These are phyloP conservation scores for Botryotinia globosa DNA, from an alignment of 2,329 filamentous ascomycete genomes.

Conservation along the genomic window DNA sequence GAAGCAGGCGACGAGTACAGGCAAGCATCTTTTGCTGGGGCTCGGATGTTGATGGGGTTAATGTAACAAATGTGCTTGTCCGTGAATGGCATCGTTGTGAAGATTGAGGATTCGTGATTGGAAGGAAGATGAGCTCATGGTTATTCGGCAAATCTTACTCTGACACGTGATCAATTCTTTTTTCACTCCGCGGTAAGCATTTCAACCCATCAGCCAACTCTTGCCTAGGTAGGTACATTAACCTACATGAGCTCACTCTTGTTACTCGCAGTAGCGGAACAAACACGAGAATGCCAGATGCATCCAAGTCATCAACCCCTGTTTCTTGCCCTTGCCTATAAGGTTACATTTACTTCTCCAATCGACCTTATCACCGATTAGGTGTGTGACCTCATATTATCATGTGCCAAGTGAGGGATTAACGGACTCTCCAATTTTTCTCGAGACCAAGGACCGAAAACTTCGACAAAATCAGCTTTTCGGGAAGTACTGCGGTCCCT, in stretches of 20 bases:
- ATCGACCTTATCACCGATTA: neutral
- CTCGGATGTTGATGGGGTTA: neutral
- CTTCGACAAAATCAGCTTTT: neutral
- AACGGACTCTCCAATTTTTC: neutral
- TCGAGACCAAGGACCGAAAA: neutral
- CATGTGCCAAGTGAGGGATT: neutral
- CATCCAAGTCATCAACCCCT: neutral
- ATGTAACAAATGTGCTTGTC: neutral
- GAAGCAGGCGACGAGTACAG: constrained; percentile 7
- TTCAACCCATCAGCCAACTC: neutral
- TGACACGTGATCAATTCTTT: neutral
- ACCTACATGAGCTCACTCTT: neutral
- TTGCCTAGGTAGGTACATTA: neutral
- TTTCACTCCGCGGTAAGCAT: neutral
- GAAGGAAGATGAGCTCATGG: neutral
- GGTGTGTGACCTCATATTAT: neutral
- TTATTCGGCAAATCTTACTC: neutral
- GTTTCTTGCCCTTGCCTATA: neutral
- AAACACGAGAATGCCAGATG: neutral
- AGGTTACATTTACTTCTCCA: neutral
- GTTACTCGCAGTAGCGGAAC: neutral
- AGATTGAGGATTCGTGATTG: neutral
- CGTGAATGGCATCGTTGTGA: neutral
- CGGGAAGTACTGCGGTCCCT: too few relatives aligned
- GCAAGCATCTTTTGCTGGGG: neutral